phyloP scores from a whole-genome alignment of 257 asterid species.

The Fraxinus excelsior region DNA sequence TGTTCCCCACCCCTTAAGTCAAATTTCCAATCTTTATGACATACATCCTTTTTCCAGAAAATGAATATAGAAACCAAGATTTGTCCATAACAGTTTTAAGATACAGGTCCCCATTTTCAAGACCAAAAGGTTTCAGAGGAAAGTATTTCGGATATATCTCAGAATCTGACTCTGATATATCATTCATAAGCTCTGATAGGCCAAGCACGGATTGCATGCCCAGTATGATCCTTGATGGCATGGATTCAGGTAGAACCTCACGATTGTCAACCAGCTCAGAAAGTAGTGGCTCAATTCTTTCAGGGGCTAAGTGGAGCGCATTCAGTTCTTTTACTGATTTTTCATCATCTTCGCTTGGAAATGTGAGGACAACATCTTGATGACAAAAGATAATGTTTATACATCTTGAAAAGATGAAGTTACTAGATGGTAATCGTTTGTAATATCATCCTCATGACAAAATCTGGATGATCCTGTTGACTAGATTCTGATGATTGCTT shows the following conservation, averaged over 20 bases:
- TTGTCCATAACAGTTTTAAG: background rate
- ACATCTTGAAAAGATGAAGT: background rate
- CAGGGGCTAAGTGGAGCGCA: conserved; percentile 44
- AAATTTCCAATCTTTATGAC: background rate
- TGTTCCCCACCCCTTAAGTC: background rate
- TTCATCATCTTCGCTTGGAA: conserved; percentile 68
- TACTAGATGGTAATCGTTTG: background rate
- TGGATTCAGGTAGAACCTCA: conserved; percentile 45
- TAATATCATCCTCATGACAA: background rate
- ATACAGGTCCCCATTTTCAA: conserved; percentile 45
- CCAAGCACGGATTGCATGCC: conserved; percentile 48
- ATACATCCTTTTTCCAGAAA: background rate
- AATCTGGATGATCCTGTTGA: background rate
- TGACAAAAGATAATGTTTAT: background rate
- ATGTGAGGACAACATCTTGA: conserved; percentile 36
- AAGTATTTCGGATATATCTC: conserved; percentile 39
- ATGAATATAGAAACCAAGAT: background rate
- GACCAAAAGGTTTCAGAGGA: conserved; percentile 37
- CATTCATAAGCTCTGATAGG: conserved; percentile 65
- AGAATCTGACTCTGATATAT: conserved; percentile 58
- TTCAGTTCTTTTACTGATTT: conserved; percentile 45
- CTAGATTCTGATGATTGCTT: background rate
- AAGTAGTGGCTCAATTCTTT: conserved; percentile 51
- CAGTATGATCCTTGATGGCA: conserved; percentile 30
- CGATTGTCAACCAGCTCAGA: conserved; percentile 63